These are phyloP conservation scores for Sclerotinia sclerotiorum DNA, from an alignment of 2,329 filamentous ascomycete species.

Conservation along the genomic window DNA sequence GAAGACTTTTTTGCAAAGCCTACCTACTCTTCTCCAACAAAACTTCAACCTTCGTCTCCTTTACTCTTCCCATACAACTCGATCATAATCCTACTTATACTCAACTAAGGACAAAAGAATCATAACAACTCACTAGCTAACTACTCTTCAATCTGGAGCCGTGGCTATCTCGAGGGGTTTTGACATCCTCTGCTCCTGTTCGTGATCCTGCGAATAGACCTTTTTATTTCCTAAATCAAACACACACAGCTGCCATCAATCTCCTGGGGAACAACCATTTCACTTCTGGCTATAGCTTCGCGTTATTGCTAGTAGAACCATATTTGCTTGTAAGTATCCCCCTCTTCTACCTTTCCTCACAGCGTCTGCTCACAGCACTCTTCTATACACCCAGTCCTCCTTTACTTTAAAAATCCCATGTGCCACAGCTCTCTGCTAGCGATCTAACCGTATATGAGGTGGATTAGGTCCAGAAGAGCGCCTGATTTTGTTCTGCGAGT, in stretches of 20 bases:
- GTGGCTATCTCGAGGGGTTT: background rate
- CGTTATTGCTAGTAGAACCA: background rate
- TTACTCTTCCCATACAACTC: background rate
- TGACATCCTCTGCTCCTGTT: background rate
- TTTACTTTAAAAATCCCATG: background rate
- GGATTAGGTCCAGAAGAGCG: background rate
- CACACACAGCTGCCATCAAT: background rate
- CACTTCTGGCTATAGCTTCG: background rate
- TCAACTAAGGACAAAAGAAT: background rate
- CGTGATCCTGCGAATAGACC: background rate
- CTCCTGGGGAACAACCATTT: background rate
- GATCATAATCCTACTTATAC: background rate
- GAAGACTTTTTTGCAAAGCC: background rate
- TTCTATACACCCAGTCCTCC: background rate
- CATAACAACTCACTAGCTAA: background rate
- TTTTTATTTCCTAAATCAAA: background rate
- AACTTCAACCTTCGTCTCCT: background rate
- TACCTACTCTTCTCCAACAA: slow-evolving; percentile 7
- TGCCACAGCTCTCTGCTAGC: background rate
- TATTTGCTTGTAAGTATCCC: background rate
- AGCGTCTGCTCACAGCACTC: too few species aligned
- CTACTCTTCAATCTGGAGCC: background rate
- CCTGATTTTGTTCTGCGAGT: background rate
- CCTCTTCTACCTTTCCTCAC: background rate
- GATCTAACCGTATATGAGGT: background rate